phyloP scores from a whole-genome alignment of 2,329 filamentous ascomycete species.

The Colletotrichum tanaceti region DNA sequence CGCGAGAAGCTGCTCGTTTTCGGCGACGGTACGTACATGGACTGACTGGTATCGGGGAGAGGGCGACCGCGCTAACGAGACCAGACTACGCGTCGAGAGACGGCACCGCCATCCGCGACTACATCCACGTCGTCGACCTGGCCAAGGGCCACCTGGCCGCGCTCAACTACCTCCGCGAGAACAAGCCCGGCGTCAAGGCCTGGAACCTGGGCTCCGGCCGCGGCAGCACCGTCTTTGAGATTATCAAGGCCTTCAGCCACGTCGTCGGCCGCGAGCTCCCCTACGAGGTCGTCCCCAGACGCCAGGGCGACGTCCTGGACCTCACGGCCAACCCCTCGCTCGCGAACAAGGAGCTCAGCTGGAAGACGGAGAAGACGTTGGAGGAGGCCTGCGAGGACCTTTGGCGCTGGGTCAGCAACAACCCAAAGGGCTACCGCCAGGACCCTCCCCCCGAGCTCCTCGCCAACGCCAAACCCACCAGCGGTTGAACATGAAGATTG shows the following conservation, averaged over 20 bases:
- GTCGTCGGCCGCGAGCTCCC: slow-evolving; percentile 87
- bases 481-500: slow-evolving; percentile 8
- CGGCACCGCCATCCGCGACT: slow-evolving; percentile 95
- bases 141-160: slow-evolving; percentile 88
- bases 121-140: slow-evolving; percentile 95
- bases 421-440: slow-evolving; percentile 94
- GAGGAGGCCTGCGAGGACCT: slow-evolving; percentile 94
- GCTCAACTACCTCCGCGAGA: slow-evolving; percentile 86
- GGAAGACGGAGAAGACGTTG: slow-evolving; percentile 91
- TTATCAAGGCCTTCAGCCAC: slow-evolving; percentile 91
- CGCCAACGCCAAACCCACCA: slow-evolving; percentile 64
- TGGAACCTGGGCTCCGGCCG: slow-evolving; percentile 98
- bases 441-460: slow-evolving; percentile 87
- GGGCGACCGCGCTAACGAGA: slow-evolving; percentile 40
- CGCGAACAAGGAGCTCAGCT: slow-evolving; percentile 88
- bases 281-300: slow-evolving; percentile 85
- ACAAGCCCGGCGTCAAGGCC: slow-evolving; percentile 89
- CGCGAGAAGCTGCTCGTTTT: slow-evolving; percentile 95
- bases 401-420: slow-evolving; percentile 98
- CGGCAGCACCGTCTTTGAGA: slow-evolving; percentile 96
- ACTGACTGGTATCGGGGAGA: background rate
- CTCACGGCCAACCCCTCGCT: slow-evolving; percentile 90
- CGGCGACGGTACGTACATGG: slow-evolving; percentile 77
- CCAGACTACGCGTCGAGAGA: slow-evolving; percentile 90
- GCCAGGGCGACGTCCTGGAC: slow-evolving; percentile 91